phyloP scores from a whole-genome alignment of 2,329 filamentous ascomycete genomes.

The Aspergillus fischeri region DNA sequence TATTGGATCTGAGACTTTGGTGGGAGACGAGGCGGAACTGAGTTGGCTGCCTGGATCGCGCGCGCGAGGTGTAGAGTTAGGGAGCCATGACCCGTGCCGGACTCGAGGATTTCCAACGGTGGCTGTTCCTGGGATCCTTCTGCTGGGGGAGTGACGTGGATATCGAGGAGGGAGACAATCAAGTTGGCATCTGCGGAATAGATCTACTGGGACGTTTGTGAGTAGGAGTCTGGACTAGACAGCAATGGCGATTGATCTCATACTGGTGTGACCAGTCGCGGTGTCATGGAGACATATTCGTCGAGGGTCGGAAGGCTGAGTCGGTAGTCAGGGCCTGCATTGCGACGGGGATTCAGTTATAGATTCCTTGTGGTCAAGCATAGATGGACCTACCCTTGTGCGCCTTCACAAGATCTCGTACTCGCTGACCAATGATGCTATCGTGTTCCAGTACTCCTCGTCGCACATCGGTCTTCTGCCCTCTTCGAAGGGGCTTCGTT shows the following conservation, averaged over 20 bases:
- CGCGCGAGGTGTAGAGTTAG: slow-evolving; percentile 71
- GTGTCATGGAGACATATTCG: slow-evolving; percentile 66
- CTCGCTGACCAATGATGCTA: slow-evolving; percentile 60
- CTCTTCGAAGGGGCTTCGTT: slow-evolving; percentile 38
- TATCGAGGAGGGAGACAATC: slow-evolving; percentile 71
- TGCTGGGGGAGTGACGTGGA: slow-evolving; percentile 54
- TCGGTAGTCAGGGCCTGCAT: slow-evolving; percentile 47
- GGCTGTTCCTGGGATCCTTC: slow-evolving; percentile 25
- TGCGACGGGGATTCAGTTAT: slow-evolving; percentile 2
- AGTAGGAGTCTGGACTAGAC: slow-evolving; percentile 11
- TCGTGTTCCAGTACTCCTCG: slow-evolving; percentile 40
- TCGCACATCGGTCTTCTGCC: slow-evolving; percentile 32
- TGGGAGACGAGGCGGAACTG: slow-evolving; percentile 46
- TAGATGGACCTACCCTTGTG: slow-evolving; percentile 41
- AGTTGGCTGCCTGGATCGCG: slow-evolving; percentile 70
- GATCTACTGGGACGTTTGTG: slow-evolving; percentile 46
- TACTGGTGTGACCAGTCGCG: slow-evolving; percentile 71
- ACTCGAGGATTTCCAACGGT: slow-evolving; percentile 72
- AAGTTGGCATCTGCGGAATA: slow-evolving; percentile 72
- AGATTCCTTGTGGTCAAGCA: neutral
- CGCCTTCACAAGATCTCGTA: slow-evolving; percentile 57
- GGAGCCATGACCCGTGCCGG: slow-evolving; percentile 79
- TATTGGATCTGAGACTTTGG: slow-evolving; percentile 28
- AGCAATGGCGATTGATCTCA: slow-evolving; percentile 18
- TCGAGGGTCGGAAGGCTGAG: slow-evolving; percentile 65